Conservation (phyloP, 129 eudicot species). For the Flaveria robusta region DNA sequence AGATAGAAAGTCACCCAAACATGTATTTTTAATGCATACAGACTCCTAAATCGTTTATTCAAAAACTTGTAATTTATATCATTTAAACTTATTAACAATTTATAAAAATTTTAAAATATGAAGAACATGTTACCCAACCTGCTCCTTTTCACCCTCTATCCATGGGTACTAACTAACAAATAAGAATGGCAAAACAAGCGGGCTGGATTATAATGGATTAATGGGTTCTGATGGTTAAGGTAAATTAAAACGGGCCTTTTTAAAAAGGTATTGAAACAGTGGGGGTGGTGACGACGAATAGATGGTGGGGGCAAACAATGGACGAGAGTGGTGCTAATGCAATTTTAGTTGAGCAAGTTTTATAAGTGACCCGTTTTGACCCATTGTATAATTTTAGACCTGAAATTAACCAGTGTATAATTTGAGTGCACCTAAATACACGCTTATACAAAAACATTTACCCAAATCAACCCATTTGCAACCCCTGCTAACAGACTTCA, state of each 20-base stretch:
- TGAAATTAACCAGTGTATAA: not conserved
- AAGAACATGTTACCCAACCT: slow-evolving; percentile 2
- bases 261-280: not conserved
- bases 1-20: not conserved
- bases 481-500: slow-evolving; percentile 4
- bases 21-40: not conserved
- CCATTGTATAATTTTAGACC: not conserved
- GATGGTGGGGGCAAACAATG: not conserved
- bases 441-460: not conserved
- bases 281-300: not conserved
- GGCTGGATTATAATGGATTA: not conserved
- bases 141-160: not conserved
- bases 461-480: not conserved
- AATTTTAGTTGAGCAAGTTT: not conserved
- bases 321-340: not conserved
- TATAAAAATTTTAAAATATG: not conserved
- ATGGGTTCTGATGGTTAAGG: not conserved
- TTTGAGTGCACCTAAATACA: not conserved
- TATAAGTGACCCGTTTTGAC: not conserved
- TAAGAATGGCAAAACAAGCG: not conserved
- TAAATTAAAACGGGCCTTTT: not conserved
- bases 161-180: not conserved
- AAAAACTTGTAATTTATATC: not conserved
- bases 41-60: not conserved
- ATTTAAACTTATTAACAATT: not conserved